These are phyloP conservation scores for Peziza echinospora DNA, from an alignment of 495 filamentous ascomycete species.

Conservation along the genomic window DNA sequence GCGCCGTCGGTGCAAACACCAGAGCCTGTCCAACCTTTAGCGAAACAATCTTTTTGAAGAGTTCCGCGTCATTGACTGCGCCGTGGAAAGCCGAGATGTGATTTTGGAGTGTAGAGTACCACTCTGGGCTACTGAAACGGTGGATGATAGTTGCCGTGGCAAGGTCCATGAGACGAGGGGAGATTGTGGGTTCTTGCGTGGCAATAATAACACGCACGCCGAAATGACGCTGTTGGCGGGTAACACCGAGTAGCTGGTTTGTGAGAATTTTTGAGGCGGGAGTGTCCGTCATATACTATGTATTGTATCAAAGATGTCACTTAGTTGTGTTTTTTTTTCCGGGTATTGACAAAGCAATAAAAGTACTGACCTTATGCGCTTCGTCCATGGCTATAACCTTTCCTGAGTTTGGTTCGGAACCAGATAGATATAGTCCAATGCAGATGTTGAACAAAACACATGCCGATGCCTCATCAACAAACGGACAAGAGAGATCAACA, in stretches of 20 bases:
- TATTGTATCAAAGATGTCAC: neutral
- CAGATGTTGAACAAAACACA: slow-evolving; percentile 51
- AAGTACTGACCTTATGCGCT: slow-evolving; percentile 14
- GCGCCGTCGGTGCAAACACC: slow-evolving; percentile 14
- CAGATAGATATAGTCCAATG: slow-evolving; percentile 33
- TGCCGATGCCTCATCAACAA: slow-evolving; percentile 41
- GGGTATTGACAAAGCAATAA: neutral
- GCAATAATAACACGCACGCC: slow-evolving; percentile 45
- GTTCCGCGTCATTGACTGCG: neutral
- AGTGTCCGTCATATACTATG: slow-evolving; percentile 30
- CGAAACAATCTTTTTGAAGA: slow-evolving; percentile 12
- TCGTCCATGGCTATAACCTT: slow-evolving; percentile 18
- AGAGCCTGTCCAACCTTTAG: slow-evolving; percentile 16
- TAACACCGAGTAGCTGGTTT: slow-evolving; percentile 35
- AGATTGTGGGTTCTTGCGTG: slow-evolving; percentile 62
- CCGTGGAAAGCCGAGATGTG: slow-evolving; percentile 31
- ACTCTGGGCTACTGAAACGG: slow-evolving; percentile 47
- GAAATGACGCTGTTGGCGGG: slow-evolving; percentile 49
- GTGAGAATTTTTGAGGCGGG: slow-evolving; percentile 31
- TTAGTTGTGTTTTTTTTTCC: no score
- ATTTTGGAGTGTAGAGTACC: slow-evolving; percentile 33
- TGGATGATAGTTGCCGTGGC: slow-evolving; percentile 53
- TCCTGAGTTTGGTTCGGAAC: neutral
- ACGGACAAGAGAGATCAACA: slow-evolving; percentile 53
- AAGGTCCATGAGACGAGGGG: slow-evolving; percentile 43